Conservation (phyloP, 2,329 filamentous ascomycete genomes). For the Penicillium sp. region DNA sequence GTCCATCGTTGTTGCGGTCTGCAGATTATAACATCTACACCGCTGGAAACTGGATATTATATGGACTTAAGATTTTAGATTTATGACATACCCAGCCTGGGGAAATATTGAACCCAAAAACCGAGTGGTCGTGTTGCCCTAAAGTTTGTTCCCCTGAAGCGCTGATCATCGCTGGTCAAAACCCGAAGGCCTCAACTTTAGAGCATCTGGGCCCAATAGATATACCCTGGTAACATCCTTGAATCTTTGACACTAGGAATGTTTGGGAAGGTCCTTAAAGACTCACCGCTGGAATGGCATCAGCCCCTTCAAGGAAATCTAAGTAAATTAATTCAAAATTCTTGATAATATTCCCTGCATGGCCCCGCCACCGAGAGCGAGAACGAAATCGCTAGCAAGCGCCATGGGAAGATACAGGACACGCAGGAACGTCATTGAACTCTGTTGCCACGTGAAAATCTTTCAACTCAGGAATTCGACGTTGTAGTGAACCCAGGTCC, state of each 20-base stretch:
- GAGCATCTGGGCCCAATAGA: neutral
- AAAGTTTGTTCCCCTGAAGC: slow-evolving; percentile 4
- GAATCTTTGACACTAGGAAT: neutral
- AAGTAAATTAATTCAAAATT: neutral
- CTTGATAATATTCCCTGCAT: neutral
- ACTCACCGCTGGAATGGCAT: neutral
- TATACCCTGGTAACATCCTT: neutral
- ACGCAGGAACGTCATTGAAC: slow-evolving; percentile 8
- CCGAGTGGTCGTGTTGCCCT: slow-evolving; percentile 6
- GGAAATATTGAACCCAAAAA: neutral
- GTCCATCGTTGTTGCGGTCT: slow-evolving; percentile 13
- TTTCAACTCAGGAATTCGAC: slow-evolving; percentile 12
- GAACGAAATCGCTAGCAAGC: too few relatives aligned
- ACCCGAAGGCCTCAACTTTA: neutral
- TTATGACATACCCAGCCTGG: neutral
- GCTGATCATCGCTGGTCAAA: slow-evolving; percentile 4
- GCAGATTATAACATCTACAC: neutral
- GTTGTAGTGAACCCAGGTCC: slow-evolving; percentile 16
- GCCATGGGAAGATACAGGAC: neutral
- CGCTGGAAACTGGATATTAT: neutral
- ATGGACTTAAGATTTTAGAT: neutral
- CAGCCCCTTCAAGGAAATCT: neutral
- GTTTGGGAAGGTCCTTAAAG: neutral
- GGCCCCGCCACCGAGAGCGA: neutral
- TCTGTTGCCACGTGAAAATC: slow-evolving; percentile 18